Evolutionary conservation across 495 filamentous ascomycete genomes (phyloP), one percentile per base, ranked within the genome.

Genomic region (Penicillium subrubescens): DNA sequence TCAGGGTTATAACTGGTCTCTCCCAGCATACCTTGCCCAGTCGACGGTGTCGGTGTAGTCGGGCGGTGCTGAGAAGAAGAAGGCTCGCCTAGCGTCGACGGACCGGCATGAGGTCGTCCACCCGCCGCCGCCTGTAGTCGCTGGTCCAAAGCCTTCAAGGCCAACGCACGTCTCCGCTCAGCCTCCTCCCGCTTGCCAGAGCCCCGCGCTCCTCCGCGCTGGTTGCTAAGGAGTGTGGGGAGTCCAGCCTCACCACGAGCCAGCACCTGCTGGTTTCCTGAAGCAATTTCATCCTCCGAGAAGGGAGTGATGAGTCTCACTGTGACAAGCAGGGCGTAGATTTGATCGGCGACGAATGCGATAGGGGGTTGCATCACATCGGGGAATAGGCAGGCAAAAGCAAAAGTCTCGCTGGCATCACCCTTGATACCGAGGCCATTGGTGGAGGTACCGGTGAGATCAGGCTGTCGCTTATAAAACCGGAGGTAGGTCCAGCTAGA

Each of bases 401-500:
- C 89, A 71, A 99, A 98, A 0, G 94, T 97, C 73, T 99, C 95
- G 69, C 90, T 94, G 19, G 96, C 93, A 71, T 99, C 95, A 56
- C 95, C 95, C 66, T 88, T 83, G 62, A 81, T 83, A 27, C 76
- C 78, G 11, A 71, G 65, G n/a, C 81, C 83, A 61, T 82, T 81
- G 27, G 81, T 87, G 3, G 81, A 80, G 2, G 82, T 79, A 14
- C 83, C 81, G 3, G 84, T 84, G 2, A 85, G 73, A 56, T 86
- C 83, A 17, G 89, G 82, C 71, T 94, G 91, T n/a, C 84, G 82
- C 74, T 94, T 95, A 81, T 91, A 97, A 84, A 98, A 99, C 43
- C 95, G 92, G 8, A 99, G 89, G 75, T 98, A 99, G 43, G 89
- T 93, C 96, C 96, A 99, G 77, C 91, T 92, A 12, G 89, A 87